A percentile compares a stretch with the other conserved stretches of the same genome.
These are phyloP conservation scores for Syncephalastrum sp. DNA, from an alignment of 371 early-diverging fungal species.

Conservation along the genomic window DNA sequence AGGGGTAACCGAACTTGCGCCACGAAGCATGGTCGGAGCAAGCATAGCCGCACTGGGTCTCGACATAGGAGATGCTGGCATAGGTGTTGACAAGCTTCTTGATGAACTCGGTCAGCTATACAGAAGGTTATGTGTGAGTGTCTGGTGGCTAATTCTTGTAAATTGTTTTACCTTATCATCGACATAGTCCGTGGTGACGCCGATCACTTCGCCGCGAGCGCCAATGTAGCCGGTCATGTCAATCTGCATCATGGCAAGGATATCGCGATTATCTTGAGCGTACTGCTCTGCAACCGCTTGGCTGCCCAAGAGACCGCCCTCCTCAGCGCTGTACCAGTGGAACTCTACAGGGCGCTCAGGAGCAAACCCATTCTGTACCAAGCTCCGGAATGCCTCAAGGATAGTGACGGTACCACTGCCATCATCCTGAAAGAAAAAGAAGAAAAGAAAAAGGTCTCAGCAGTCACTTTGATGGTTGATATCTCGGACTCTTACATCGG, in stretches of 20 bases:
- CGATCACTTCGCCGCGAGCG: constrained; percentile 66
- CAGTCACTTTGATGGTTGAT: neutral
- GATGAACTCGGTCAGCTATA: constrained; percentile 67
- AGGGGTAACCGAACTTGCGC: constrained; percentile 80
- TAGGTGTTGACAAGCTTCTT: constrained; percentile 47
- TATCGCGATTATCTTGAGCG: constrained; percentile 48
- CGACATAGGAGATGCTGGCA: constrained; percentile 50
- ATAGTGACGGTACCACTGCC: constrained; percentile 89
- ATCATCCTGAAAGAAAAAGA: constrained; percentile 62
- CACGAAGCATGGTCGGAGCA: constrained; percentile 89
- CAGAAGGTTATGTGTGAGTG: neutral
- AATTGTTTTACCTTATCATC: constrained; percentile 46
- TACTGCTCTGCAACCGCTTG: constrained; percentile 81
- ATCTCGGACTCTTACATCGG: constrained; percentile 53
- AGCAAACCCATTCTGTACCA: constrained; percentile 67
- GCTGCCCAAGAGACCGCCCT: constrained; percentile 88
- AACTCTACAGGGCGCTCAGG: constrained; percentile 89
- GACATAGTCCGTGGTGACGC: constrained; percentile 82
- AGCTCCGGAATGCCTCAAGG: constrained; percentile 79
- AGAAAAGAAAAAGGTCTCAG: neutral
- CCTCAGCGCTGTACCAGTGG: constrained; percentile 94
- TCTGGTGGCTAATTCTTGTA: neutral
- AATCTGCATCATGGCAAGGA: constrained; percentile 76
- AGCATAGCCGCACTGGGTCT: constrained; percentile 75
- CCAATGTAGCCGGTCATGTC: constrained; percentile 85